These are phyloP conservation scores for Nemania sp. DNA, from an alignment of 2,329 filamentous ascomycete genomes.

Conservation along the genomic window DNA sequence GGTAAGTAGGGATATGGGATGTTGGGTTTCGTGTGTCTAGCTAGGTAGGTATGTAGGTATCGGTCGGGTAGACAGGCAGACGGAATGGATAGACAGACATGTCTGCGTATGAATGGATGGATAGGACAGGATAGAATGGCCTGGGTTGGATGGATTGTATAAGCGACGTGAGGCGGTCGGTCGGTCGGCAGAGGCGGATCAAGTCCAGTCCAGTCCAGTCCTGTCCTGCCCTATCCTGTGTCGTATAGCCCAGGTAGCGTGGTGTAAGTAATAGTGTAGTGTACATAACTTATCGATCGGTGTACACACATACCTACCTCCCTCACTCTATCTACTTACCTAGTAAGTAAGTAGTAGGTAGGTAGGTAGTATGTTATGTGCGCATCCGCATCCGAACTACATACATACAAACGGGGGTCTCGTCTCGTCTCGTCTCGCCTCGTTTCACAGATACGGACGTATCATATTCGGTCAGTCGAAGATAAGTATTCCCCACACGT, in stretches of 20 bases:
- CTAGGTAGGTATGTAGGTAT: neutral
- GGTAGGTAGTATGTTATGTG: conserved; percentile 12
- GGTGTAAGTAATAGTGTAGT: neutral
- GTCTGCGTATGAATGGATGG: neutral
- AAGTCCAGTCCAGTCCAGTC: neutral
- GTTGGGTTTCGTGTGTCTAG: no score
- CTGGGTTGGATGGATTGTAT: neutral
- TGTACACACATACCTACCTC: conserved; percentile 27
- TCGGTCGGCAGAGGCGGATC: conserved; percentile 24
- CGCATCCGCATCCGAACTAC: conserved; percentile 22
- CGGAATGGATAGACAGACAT: neutral
- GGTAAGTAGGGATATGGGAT: conserved; percentile 15
- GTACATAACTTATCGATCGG: conserved; percentile 20
- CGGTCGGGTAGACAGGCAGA: neutral
- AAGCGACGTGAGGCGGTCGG: conserved; percentile 29
- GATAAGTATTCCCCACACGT: no score
- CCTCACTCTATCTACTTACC: no score
- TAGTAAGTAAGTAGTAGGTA: neutral
- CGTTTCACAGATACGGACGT: conserved; percentile 21
- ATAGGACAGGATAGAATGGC: neutral
- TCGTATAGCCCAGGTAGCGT: conserved; percentile 1
- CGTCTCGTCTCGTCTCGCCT: no score
- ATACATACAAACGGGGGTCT: conserved; percentile 10
- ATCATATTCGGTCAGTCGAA: conserved; percentile 14
- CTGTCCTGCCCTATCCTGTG: neutral